Percentiles rank a stretch among this genome's conserved stretches.
These are phyloP conservation scores for Carallia pectinifolia DNA, from an alignment of 345 rosid species.

Conservation along the genomic window DNA sequence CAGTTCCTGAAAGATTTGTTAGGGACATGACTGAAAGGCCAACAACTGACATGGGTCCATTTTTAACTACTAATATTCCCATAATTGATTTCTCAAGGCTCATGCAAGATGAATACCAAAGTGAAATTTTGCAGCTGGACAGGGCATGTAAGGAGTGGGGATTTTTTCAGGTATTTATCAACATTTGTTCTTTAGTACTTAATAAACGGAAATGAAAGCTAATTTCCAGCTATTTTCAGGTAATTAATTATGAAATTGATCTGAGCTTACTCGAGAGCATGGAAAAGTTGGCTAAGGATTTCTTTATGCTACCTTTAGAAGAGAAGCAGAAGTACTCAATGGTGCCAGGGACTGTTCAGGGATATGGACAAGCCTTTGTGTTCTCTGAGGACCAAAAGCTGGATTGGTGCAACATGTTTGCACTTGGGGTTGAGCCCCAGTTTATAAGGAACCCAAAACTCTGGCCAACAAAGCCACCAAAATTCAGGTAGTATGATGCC, in stretches of 20 bases:
- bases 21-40: conserved; percentile 64
- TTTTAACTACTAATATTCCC: conserved; percentile 48
- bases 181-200: background rate
- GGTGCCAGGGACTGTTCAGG: conserved; percentile 92
- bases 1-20: conserved; percentile 73
- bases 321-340: conserved; percentile 85
- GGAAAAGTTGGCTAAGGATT: conserved; percentile 68
- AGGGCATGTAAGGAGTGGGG: conserved; percentile 94
- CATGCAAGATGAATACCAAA: conserved; percentile 28
- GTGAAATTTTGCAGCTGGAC: conserved; percentile 46
- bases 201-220: background rate
- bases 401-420: conserved; percentile 98
- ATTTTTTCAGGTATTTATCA: conserved; percentile 71
- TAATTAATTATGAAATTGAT: conserved; percentile 77
- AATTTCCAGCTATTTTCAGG: conserved; percentile 34
- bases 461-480: conserved; percentile 73
- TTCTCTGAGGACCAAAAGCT: conserved; percentile 93
- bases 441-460: conserved; percentile 66
- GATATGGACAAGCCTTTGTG: conserved; percentile 93
- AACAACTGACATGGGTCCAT: conserved; percentile 18
- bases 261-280: conserved; percentile 50
- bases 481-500: conserved; percentile 53
- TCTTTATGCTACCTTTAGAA: conserved; percentile 75
- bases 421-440: conserved; percentile 83
- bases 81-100: conserved; percentile 67